These are phyloP conservation scores for Penicillium hordei DNA, from an alignment of 2,329 filamentous ascomycete species.

Conservation along the genomic window DNA sequence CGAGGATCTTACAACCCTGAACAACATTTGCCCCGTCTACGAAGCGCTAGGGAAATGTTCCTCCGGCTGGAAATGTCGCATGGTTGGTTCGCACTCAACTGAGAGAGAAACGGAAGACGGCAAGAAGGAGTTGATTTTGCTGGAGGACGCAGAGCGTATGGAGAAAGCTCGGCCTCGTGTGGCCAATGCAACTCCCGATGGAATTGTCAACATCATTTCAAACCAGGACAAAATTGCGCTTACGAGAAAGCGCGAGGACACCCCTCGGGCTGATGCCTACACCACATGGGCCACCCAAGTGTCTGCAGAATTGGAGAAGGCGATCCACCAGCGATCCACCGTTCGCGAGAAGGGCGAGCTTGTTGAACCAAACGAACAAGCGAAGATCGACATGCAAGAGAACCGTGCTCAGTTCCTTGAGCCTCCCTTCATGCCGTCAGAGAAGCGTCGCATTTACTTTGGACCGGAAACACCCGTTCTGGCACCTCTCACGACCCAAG, in stretches of 20 bases:
- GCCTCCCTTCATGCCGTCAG: slow-evolving; percentile 81
- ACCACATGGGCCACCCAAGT: slow-evolving; percentile 74
- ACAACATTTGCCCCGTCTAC: slow-evolving; percentile 78
- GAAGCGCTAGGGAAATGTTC: slow-evolving; percentile 73
- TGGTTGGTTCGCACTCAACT: slow-evolving; percentile 80
- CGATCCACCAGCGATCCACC: slow-evolving; percentile 47
- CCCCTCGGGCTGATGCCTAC: slow-evolving; percentile 73
- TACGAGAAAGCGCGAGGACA: slow-evolving; percentile 67
- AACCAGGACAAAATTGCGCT: slow-evolving; percentile 71
- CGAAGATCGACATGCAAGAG: slow-evolving; percentile 51
- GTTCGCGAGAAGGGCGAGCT: slow-evolving; percentile 6
- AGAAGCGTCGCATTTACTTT: slow-evolving; percentile 93
- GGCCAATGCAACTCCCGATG: slow-evolving; percentile 50
- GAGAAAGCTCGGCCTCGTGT: slow-evolving; percentile 36
- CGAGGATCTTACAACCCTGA: slow-evolving; percentile 73
- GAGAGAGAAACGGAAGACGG: slow-evolving; percentile 78
- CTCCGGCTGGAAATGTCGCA: slow-evolving; percentile 92
- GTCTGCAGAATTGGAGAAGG: slow-evolving; percentile 49
- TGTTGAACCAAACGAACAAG: slow-evolving; percentile 2
- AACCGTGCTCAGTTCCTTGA: slow-evolving; percentile 80
- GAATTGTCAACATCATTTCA: slow-evolving; percentile 73
- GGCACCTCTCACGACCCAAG: slow-evolving; percentile 94
- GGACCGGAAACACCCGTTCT: slow-evolving; percentile 87
- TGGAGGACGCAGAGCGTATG: slow-evolving; percentile 56
- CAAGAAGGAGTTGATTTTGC: slow-evolving; percentile 73